Evolutionary conservation across 768 basidiomycete genomes (phyloP).

Genomic region (Rhizopogon vulgaris): DNA sequence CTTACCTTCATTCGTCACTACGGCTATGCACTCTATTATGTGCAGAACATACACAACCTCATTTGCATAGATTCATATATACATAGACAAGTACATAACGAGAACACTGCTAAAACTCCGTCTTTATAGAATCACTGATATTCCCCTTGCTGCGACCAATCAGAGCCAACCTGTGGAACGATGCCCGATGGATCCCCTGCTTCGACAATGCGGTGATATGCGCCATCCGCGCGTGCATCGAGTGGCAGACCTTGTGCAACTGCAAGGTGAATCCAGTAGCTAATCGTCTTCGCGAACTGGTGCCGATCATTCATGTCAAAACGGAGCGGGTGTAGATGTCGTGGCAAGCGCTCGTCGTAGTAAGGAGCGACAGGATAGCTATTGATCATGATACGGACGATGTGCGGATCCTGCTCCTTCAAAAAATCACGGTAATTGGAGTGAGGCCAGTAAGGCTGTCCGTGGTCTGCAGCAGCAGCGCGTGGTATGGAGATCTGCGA

Average conservation of each 20-base stretch:
- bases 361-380: conserved; percentile 2
- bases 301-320: conserved; percentile 5
- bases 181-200: neutral
- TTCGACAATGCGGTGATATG: conserved; percentile 2
- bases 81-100: too few species aligned
- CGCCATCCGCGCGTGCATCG: conserved; percentile 5
- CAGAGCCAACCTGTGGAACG: conserved; percentile 1
- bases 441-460: neutral
- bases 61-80: too few species aligned
- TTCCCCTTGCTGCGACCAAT: neutral
- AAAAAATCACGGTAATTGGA: neutral
- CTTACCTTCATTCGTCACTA: too few species aligned
- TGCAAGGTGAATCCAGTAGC: neutral
- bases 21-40: too few species aligned
- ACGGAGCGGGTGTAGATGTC: conserved; percentile 3
- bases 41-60: too few species aligned
- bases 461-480: neutral
- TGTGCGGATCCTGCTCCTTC: neutral
- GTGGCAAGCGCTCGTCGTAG: neutral
- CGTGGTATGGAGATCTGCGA: neutral
- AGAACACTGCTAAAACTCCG: neutral
- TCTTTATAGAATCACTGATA: neutral
- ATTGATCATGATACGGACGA: neutral
- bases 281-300: neutral
- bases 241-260: conserved; percentile 5